Base-by-base conservation (phyloP, 2,329 filamentous ascomycete species). In the Ceratocystis smalleyi region DNA sequence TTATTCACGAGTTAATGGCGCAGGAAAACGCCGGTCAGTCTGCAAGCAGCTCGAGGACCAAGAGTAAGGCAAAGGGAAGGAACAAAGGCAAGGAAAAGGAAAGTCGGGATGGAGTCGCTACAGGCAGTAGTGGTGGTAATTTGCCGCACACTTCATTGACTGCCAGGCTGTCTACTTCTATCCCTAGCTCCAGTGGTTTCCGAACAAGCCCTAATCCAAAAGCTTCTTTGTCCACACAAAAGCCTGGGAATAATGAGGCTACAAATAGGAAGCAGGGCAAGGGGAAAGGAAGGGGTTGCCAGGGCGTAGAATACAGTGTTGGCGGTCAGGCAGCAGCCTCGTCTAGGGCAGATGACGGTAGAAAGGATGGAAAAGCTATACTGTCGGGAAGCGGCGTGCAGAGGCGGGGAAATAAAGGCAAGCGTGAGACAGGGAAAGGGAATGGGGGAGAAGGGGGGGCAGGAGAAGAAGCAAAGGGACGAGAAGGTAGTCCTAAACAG, bases 1-100 rank as follows among this genome's bases (percentile, higher is more conserved):
- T 66, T 8, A 61, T 64, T 19, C 62, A 51, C 12, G 17, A 60
- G 15, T 17, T 66, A 10, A 57, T 66, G 8, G 62, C 65, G 5
- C 24, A 40, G 15, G 54, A 66, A 45, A 30, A 43, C 32, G 40
- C 47, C 5, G 24, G 24, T 17, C 40, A 22, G 5, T 3, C 51
- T 35, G 27, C 57, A 3, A 35, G 49, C 61, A 32, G 22, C 19
- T 30, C 17, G 3, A 8, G 15, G 6, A 17, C 15, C 10, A 54
- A 51, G 8, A 49, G 40, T 5, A 51, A 61, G 59, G 43, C 12
- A 19, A 62, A 47, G 27, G 59, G 45, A 30, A 62, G 47, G 27
- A 51, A 17, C 1, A 65, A 65, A 5, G 59, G 49, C 40, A 65
- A 65, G 30, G 59, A n/a, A 15, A 57, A 47, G 5, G 27, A 8